Conservation (phyloP, 2,329 filamentous ascomycete genomes). For the Lecanicillium sp. region DNA sequence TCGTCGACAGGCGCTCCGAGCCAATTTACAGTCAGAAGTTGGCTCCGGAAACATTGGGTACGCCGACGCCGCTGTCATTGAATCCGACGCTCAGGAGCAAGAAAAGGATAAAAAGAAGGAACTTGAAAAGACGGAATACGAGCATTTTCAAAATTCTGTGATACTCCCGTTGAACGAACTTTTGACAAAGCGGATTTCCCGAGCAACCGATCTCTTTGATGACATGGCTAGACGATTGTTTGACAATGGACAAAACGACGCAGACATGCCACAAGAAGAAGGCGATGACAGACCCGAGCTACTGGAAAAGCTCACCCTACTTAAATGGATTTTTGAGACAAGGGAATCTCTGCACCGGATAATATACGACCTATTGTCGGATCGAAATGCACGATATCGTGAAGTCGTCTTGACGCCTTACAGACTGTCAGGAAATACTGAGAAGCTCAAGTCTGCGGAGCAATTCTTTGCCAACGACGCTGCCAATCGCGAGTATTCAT, state of each 20-base stretch:
- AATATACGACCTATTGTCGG: slow-evolving; percentile 74
- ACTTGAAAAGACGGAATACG: slow-evolving; percentile 71
- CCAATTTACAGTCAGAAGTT: slow-evolving; percentile 72
- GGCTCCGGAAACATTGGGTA: slow-evolving; percentile 71
- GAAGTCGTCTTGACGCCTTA: slow-evolving; percentile 80
- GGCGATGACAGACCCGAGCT: slow-evolving; percentile 92
- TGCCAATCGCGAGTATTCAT: slow-evolving; percentile 60
- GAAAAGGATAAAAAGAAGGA: slow-evolving; percentile 65
- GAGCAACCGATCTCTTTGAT: slow-evolving; percentile 69
- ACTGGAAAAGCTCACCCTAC: slow-evolving; percentile 83
- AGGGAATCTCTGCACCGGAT: slow-evolving; percentile 82
- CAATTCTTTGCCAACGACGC: slow-evolving; percentile 78
- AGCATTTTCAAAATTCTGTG: slow-evolving; percentile 73
- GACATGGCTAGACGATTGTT: slow-evolving; percentile 65
- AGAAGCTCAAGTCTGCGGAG: slow-evolving; percentile 71
- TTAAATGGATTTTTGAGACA: slow-evolving; percentile 96
- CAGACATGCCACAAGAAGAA: slow-evolving; percentile 86
- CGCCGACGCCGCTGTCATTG: slow-evolving; percentile 72
- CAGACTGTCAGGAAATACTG: slow-evolving; percentile 60
- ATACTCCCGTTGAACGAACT: slow-evolving; percentile 78
- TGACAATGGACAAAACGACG: slow-evolving; percentile 52
- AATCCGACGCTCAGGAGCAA: slow-evolving; percentile 63
- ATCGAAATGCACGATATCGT: slow-evolving; percentile 80
- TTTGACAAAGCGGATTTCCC: slow-evolving; percentile 64
- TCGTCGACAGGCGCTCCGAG: slow-evolving; percentile 56